Evolutionary conservation across 805 yeast genomes (phyloP), one percentile per base, ranked within the genome.

Genomic region (Candida schatavii): DNA sequence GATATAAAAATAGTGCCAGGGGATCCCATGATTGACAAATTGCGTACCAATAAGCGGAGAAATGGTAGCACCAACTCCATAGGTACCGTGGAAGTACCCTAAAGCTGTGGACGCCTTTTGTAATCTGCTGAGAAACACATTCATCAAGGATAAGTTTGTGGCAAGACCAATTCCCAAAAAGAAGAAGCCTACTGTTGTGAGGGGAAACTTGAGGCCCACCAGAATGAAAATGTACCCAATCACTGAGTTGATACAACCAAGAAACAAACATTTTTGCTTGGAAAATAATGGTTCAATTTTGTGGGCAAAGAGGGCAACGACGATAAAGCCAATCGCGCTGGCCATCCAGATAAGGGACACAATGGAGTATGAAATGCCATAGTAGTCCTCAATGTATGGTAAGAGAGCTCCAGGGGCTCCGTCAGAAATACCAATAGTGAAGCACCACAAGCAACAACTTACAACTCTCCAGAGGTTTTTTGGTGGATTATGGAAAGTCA

Each of bases 11-110:
- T 53, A 67, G 52, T 77, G 66, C 88, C 88, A 83, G 41, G 50
- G 47, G n/a, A 71, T 54, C 2, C 79, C 80, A 0, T 55, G 46
- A 34, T 70, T 64, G 14, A 78, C 70, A 72, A 82, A 66, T 0
- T 72, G 60, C 0, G 87, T 77, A 3, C 83, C 81, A 23, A 81
- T 55, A 15, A 86, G 72, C 2, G 95, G 90, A 2, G 88, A 74
- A 1, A 81, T 48, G 35, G 86, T 80, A 1, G 89, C 87, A 2
- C 90, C 89, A 2, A 79, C 50, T 1, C 95, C 95, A 57, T 84
- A 85, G 11, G 70, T 55, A 1, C 87, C 90, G 62, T 85, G 93
- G 44, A 77, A 65, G 20, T 70, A 57, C 1, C 90, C 86, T 61
- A 83, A 68, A 44, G 77, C 67, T 40, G 73, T 76, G 36, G 84